phyloP scores from a whole-genome alignment of 2,329 filamentous ascomycete genomes.

The Colletotrichum viniferum region DNA sequence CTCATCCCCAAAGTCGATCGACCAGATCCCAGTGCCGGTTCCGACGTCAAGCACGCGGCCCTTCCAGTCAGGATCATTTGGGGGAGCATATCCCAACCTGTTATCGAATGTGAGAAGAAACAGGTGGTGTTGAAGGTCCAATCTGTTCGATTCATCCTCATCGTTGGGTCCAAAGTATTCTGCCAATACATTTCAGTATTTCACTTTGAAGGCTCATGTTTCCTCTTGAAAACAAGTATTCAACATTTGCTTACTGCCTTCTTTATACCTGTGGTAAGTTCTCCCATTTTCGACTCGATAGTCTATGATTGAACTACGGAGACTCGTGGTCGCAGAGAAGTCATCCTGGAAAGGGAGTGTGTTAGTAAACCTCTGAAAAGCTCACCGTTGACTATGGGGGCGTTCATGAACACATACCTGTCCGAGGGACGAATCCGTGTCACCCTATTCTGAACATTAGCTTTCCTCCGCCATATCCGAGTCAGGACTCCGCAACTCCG shows the following conservation, averaged over 20 bases:
- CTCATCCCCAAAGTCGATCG: slow-evolving; percentile 34
- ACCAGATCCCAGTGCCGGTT: slow-evolving; percentile 37
- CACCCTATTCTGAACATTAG: background rate
- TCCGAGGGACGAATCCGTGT: background rate
- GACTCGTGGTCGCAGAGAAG: background rate
- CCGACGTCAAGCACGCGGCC: slow-evolving; percentile 33
- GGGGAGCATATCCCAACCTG: slow-evolving; percentile 33
- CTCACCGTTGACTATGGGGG: background rate
- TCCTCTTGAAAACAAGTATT: too few relatives aligned
- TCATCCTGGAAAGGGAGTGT: background rate
- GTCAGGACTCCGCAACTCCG: background rate
- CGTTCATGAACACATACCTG: background rate
- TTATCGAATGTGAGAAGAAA: slow-evolving; percentile 35
- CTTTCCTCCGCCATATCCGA: background rate
- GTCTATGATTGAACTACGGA: slow-evolving; percentile 37
- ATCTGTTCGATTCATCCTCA: slow-evolving; percentile 33
- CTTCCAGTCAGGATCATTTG: background rate
- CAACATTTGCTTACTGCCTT: background rate
- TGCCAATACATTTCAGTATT: background rate
- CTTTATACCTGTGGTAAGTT: slow-evolving; percentile 35
- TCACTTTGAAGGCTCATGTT: accelerated
- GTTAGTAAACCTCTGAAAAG: background rate
- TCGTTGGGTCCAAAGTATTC: slow-evolving; percentile 2
- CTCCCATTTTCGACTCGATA: slow-evolving; percentile 42
- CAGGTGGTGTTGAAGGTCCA: slow-evolving; percentile 41